A percentile compares a stretch with the other conserved stretches of the same genome.
Evolutionary conservation across 257 asterid genomes (phyloP).

Genomic region (Solanum sitiens): DNA sequence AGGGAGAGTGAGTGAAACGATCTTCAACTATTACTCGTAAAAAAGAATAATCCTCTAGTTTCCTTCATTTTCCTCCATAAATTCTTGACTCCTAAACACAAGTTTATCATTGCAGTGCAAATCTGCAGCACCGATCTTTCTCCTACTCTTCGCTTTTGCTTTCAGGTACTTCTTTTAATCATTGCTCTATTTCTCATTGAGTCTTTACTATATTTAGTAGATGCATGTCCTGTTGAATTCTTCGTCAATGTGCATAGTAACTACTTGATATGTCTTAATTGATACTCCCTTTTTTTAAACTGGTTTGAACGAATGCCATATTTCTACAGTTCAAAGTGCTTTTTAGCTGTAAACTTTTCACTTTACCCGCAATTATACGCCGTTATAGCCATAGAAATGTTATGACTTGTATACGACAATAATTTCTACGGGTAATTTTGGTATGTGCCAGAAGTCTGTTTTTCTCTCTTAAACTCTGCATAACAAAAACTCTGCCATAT

Average conservation of each 20-base stretch:
- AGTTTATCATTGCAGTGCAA: slow-evolving; percentile 64
- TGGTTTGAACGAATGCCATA: not conserved
- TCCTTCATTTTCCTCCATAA: not conserved
- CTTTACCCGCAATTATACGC: not conserved
- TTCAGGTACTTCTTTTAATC: slow-evolving; percentile 58
- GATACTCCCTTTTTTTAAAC: not conserved
- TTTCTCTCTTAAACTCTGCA: not conserved
- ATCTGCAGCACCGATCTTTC: slow-evolving; percentile 99
- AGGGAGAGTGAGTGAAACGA: not conserved
- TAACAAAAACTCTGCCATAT: not conserved
- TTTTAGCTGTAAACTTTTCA: not conserved
- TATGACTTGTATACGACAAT: not conserved
- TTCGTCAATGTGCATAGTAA: not conserved
- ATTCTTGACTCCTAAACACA: not conserved
- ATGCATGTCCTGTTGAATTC: not conserved
- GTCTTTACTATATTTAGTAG: not conserved
- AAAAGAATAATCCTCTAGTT: not conserved
- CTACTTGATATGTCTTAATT: not conserved
- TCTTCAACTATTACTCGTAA: not conserved
- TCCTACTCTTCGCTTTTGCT: slow-evolving; percentile 92
- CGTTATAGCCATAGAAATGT: not conserved
- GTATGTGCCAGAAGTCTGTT: not conserved
- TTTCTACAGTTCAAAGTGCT: not conserved
- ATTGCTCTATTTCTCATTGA: not conserved
- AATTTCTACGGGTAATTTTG: not conserved